Percentiles rank a stretch among this genome's conserved stretches.
These are phyloP conservation scores for Golubevia sp. DNA, from an alignment of 1,284 basidiomycete species.

Conservation along the genomic window DNA sequence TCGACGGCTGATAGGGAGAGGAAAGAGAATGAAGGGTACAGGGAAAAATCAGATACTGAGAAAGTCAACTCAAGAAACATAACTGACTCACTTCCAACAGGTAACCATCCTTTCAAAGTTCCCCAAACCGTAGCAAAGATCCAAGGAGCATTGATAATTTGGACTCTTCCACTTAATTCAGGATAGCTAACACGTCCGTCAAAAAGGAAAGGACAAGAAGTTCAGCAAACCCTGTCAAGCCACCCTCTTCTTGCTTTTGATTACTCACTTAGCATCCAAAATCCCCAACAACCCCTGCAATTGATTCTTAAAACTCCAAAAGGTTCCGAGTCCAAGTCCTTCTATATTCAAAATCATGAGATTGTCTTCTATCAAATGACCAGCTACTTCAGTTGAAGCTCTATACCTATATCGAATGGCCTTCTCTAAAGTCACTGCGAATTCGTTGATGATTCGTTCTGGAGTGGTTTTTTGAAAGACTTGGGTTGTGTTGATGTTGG, in stretches of 20 bases:
- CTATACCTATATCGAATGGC: constrained; percentile 45
- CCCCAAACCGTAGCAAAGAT: constrained; percentile 37
- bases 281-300: constrained; percentile 44
- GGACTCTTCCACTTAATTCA: constrained; percentile 48
- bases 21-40: no score
- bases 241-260: no score
- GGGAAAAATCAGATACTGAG: no score
- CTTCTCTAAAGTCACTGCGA: constrained; percentile 51
- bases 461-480: constrained; percentile 41
- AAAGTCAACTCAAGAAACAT: no score
- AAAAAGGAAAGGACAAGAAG: no score
- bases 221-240: no score
- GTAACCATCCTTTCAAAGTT: constrained; percentile 55
- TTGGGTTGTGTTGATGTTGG: constrained; percentile 31
- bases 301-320: constrained; percentile 41
- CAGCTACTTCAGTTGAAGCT: constrained; percentile 26
- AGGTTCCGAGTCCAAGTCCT: constrained; percentile 46
- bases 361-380: constrained; percentile 50
- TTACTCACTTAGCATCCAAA: constrained; percentile 36
- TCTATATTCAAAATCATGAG: constrained; percentile 53
- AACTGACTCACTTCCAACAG: constrained; percentile 15
- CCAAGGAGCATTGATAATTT: constrained; percentile 47
- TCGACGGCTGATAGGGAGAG: constrained; percentile 19
- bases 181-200: constrained; percentile 20
- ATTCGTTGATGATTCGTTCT: constrained; percentile 49